These are phyloP conservation scores for Aspergillus candidus DNA, from an alignment of 2,329 filamentous ascomycete species.

Conservation along the genomic window DNA sequence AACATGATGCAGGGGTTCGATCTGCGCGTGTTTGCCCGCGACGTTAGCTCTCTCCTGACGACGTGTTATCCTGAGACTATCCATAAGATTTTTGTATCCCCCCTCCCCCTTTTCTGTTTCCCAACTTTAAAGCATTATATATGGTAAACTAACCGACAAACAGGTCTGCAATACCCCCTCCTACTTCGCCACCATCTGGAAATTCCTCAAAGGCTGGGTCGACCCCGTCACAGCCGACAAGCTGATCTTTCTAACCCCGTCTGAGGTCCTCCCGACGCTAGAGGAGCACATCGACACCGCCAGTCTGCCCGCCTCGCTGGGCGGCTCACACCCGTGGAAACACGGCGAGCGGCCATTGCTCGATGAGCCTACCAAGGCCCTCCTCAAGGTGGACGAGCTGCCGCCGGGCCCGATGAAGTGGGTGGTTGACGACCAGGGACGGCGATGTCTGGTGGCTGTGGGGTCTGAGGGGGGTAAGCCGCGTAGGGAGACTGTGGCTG, in stretches of 20 bases:
- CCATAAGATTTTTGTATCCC: constrained; percentile 15
- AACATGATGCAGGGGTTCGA: constrained; percentile 19
- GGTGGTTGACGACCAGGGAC: constrained; percentile 8
- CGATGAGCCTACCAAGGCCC: constrained; percentile 7
- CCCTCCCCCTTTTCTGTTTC: background rate
- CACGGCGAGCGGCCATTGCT: constrained; percentile 18
- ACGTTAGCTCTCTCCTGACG: constrained; percentile 19
- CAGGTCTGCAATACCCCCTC: constrained; percentile 22
- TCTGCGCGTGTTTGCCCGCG: constrained; percentile 15
- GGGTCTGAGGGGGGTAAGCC: constrained; percentile 9
- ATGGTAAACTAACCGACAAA: background rate
- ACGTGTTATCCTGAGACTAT: constrained; percentile 26
- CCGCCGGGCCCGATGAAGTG: constrained; percentile 19
- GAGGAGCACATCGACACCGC: constrained; percentile 12
- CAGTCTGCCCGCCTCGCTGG: constrained; percentile 17
- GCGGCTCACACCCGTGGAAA: constrained; percentile 15
- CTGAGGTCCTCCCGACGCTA: constrained; percentile 13
- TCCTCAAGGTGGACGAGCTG: constrained; percentile 4
- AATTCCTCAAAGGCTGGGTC: constrained; percentile 18
- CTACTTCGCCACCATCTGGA: constrained; percentile 21
- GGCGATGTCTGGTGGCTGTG: constrained; percentile 12
- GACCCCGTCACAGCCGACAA: constrained; percentile 22
- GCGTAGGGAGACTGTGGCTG: constrained; percentile 8
- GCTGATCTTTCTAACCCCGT: constrained; percentile 12
- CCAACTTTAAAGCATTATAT: background rate